Base-by-base conservation (phyloP, 148 eudicot genomes). In the Simmondsia chinensis region DNA sequence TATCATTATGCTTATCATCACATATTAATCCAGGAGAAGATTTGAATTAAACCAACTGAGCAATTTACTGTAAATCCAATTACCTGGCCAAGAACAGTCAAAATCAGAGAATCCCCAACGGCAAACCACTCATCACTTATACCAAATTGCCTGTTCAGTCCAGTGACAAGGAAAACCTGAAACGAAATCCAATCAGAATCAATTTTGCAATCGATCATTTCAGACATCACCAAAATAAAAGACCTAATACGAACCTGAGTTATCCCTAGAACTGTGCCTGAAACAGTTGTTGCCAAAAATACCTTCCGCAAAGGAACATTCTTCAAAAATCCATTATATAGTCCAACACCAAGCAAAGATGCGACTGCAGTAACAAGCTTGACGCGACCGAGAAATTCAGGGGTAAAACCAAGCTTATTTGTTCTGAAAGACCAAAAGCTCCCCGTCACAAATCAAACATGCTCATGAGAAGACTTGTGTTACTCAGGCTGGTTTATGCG, bases 71-170 rank as follows among this genome's bases (percentile, higher is more conserved):
- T n/a, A n/a, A 7, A 15, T 17, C 6, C 31, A 17, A 42, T 38
- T 75, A 91, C 99, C 94, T 91, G 99, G 31, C 75, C 72, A 54
- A 91, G 99, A 65, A 91, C 99, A 24, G 99, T 91, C 46, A 91
- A 52, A 33, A 85, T 74, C 51, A 91, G 69, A 16, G 95, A 85
- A 61, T 91, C 99, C 49, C 99, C 99, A 35, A 91, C 64, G 13
- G 99, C 88, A 66, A 91, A 91, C 99, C 95, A 91, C 65, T 91
- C 88, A 36, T 91, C 99, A 57, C 94, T 91, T 43, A 91, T 79
- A 23, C 99, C 95, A 15, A 85, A 40, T 64, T 85, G 76, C 24
- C 85, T 74, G 68, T 91, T 91, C 20, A 91, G 47, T 48, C 95
- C 99, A 13, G 94, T 82, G 7, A 91, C 95, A 50, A 91, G 99